Conservation (phyloP, 2,329 filamentous ascomycete genomes). For the Colletotrichum orchidophilum region DNA sequence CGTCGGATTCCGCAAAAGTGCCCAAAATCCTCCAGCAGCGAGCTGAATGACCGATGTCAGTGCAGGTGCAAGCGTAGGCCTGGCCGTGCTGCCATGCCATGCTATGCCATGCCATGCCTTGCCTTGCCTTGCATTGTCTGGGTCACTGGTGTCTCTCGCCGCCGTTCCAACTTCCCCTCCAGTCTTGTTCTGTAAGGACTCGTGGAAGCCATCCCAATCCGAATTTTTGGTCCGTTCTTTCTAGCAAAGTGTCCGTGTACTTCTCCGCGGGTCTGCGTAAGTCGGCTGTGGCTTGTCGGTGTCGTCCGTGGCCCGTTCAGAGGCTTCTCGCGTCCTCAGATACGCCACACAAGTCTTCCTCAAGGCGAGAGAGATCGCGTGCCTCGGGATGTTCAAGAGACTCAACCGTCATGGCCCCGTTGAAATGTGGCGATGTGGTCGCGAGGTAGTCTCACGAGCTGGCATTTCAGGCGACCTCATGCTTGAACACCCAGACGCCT, state of each 20-base stretch:
- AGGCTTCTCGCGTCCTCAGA: not conserved
- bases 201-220: not conserved
- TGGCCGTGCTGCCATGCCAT: not conserved
- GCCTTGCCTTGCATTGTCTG: no score
- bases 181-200: not conserved
- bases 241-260: constrained; percentile 15
- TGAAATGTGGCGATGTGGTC: not conserved
- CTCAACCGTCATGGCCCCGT: not conserved
- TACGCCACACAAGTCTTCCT: not conserved
- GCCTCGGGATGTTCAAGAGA: not conserved
- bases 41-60: not conserved
- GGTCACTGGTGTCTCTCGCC: not conserved
- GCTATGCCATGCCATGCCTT: not conserved
- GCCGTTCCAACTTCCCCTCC: not conserved
- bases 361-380: not conserved
- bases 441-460: constrained; percentile 1
- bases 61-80: constrained; percentile 5
- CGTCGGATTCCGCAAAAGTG: constrained; percentile 36
- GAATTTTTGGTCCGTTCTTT: not conserved
- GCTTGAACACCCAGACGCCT: not conserved
- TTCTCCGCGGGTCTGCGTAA: not conserved
- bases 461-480: not conserved
- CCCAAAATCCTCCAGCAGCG: not conserved
- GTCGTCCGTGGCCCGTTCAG: constrained; percentile 9
- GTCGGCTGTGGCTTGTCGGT: not conserved